Evolutionary conservation across 108 stramenopile genomes (phyloP), one percentile per base, ranked within the genome.

Genomic region (Fistulifera pelliculosa): DNA sequence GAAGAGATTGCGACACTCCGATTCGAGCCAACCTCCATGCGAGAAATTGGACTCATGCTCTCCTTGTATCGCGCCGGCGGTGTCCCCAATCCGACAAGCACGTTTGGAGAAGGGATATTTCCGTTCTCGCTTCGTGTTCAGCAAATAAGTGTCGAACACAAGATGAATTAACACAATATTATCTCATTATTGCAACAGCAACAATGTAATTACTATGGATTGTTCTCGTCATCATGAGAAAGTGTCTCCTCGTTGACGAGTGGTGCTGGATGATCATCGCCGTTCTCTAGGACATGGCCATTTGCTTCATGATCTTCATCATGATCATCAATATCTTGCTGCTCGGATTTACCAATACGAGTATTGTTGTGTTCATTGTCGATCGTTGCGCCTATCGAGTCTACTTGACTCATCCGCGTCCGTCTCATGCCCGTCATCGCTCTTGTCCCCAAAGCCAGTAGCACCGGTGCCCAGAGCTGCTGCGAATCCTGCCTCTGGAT

Each of bases 31-130:
- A 49, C 69, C 3, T 60, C 72, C 42, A 77, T 86, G 52, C 57
- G 69, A 47, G 68, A 86, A 54, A 61, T 86, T 47, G 81, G 81
- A 3, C 62, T 86, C 24, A 86, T 80, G 81, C 68, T 86, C 1
- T 86, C 85, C 22, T 49, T 86, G 17, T 65, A 74, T 47, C 49
- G 82, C 54, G 76, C 78, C 28, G 72, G 77, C 64, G 80, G 85
- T 14, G 45, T 57, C 11, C 55, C 74, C 18, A 86, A 86, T 64
- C 84, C 84, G 16, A 65, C 64, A 35, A 68, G 75, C 60, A 86
- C 79, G 0, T 86, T 73, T 66, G 85, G 85, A 6, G 55, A 60
- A 50, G 85, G 81, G 0, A 68, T 80, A 16, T 86, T 86, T 50
- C 78, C 75, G 0, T 86, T 82, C 70, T 68, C 70, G 6, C 49